Evolutionary conservation across 140 eudicot species (phyloP).

Genomic region (Ambrosia hybrid): DNA sequence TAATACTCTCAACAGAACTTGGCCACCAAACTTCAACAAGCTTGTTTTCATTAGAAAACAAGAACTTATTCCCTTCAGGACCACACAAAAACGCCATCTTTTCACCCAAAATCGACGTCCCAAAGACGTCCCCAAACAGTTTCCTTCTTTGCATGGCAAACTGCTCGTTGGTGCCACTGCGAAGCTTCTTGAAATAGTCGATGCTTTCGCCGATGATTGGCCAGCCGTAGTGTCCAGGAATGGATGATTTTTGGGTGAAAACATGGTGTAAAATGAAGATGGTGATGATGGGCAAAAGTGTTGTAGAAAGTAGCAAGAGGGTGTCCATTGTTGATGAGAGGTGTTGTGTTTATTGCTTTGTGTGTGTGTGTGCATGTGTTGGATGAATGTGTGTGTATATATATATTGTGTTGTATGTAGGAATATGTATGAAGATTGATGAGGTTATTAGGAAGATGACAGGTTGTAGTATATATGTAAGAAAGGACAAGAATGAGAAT

Average conservation of each 20-base stretch:
- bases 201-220: too few species aligned
- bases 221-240: too few species aligned
- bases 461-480: constrained; percentile 21
- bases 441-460: constrained; percentile 23
- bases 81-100: constrained; percentile 43
- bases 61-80: too few species aligned
- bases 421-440: neutral
- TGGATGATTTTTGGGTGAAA: constrained; percentile 29
- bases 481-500: constrained; percentile 31
- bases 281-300: constrained; percentile 25
- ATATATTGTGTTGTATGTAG: neutral
- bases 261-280: constrained; percentile 35
- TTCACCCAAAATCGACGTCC: constrained; percentile 38
- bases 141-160: constrained; percentile 39
- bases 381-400: constrained; percentile 12
- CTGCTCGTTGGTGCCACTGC: constrained; percentile 38
- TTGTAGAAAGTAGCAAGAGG: constrained; percentile 32
- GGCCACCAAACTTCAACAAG: too few species aligned
- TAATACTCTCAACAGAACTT: too few species aligned
- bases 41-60: too few species aligned
- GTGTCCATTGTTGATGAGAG: constrained; percentile 30
- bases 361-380: constrained; percentile 9
- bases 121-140: constrained; percentile 34
- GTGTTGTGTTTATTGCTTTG: neutral
- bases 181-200: too few species aligned